Base-by-base conservation (phyloP, 208 protist genomes). In the Crithidia expoeki region DNA sequence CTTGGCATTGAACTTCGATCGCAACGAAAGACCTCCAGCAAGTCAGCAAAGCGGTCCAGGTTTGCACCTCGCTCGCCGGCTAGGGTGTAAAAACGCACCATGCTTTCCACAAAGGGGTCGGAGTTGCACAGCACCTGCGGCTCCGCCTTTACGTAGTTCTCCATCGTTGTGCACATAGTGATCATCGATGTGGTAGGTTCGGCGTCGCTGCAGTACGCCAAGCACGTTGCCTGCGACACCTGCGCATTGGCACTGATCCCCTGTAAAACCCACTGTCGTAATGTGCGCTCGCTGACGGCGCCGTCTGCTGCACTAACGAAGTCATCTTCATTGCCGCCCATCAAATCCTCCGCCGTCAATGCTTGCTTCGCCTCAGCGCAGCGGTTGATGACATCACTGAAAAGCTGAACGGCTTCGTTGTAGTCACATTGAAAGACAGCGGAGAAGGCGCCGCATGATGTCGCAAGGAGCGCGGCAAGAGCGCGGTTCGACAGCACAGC, bases 1-100 rank as follows among this genome's bases (percentile, higher is more conserved):
- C 49, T 65, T 21, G 90, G 87, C n/a, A 89, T 69, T 3, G 81
- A 86, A 5, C 75, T 58, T 4, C 76, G 62, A 32, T 93, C 87
- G 36, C 79, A 90, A 10, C 85, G 78, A 61, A 90, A 93, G 17
- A 89, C 81, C 68, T 95, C 90, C 25, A 95, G n/a, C 57, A 95
- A 53, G 62, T 89, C 79, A 7, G 73, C 68, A 61, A 95, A 36
- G 12, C 74, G 46, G 10, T 84, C 80, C 70, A 93, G 49, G 40
- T 85, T 83, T 12, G 63, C 70, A 38, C 67, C 55, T 25, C 74
- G 79, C 47, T 86, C 80, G 6, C 84, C 85, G 36, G 80, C 79
- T 44, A 95, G 77, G 21, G 86, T 89, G 73, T 95, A 95, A 52
- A 93, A 71, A 12, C 90, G 90, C n/a, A 87, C 85, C 70, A 82